Evolutionary conservation across 805 yeast species (phyloP).

Genomic region (Diddensiella caesifluorescens): DNA sequence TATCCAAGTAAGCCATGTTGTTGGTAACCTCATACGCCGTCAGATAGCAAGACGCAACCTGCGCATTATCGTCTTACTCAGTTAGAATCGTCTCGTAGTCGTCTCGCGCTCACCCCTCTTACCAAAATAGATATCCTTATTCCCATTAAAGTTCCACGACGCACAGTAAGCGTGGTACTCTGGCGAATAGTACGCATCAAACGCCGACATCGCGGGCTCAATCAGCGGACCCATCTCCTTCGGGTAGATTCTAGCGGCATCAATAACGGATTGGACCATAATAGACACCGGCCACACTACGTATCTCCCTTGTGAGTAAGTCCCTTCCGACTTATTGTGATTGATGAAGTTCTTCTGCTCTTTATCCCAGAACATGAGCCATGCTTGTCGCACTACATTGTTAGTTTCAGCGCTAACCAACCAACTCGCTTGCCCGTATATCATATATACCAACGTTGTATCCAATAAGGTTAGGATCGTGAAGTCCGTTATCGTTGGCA

Average conservation of each 20-base stretch:
- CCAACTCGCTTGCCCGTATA: neutral
- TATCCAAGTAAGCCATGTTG: slow-evolving; percentile 46
- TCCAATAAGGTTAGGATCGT: slow-evolving; percentile 24
- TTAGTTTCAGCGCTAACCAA: neutral
- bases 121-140: slow-evolving; percentile 52
- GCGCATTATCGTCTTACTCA: slow-evolving; percentile 66
- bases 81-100: neutral
- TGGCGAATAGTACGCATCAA: slow-evolving; percentile 48
- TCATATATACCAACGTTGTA: slow-evolving; percentile 21
- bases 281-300: slow-evolving; percentile 68
- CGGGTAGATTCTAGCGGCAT: slow-evolving; percentile 50
- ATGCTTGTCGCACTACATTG: slow-evolving; percentile 13
- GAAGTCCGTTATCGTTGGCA: slow-evolving; percentile 2
- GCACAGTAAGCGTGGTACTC: slow-evolving; percentile 57
- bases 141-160: slow-evolving; percentile 53
- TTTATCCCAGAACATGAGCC: slow-evolving; percentile 27
- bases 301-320: slow-evolving; percentile 48
- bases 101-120: too few relatives aligned
- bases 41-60: slow-evolving; percentile 58
- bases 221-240: slow-evolving; percentile 49
- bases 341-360: slow-evolving; percentile 21
- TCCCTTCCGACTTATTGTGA: slow-evolving; percentile 36
- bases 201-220: slow-evolving; percentile 45
- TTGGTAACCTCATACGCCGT: slow-evolving; percentile 66
- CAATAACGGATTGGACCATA: slow-evolving; percentile 61